phyloP scores from a whole-genome alignment of 2,329 filamentous ascomycete genomes.

The Xylariaceae sp. region DNA sequence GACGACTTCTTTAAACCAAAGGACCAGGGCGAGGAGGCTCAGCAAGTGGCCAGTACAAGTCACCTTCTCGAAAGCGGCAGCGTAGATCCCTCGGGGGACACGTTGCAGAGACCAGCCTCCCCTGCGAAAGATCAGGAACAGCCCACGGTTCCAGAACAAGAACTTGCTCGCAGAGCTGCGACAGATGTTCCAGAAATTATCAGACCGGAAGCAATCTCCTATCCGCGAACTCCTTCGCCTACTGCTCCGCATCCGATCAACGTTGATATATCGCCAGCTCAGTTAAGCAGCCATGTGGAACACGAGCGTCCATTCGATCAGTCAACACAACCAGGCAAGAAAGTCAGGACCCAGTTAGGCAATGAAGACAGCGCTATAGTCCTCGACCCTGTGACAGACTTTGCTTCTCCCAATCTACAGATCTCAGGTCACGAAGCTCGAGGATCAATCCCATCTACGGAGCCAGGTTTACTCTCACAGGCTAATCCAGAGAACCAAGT shows the following conservation, averaged over 20 bases:
- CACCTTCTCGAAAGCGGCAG: constrained; percentile 11
- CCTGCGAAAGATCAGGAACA: constrained; percentile 13
- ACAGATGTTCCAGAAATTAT: constrained; percentile 12
- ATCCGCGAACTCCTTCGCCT: constrained; percentile 22
- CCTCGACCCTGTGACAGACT: constrained; percentile 31
- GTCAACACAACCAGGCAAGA: constrained; percentile 40
- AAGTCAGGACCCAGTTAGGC: constrained; percentile 34
- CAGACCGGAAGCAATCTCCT: constrained; percentile 10
- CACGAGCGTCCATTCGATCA: constrained; percentile 44
- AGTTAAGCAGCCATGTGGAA: constrained; percentile 38
- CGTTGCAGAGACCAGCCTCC: constrained; percentile 3
- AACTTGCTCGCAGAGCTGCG: constrained; percentile 7
- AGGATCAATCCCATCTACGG: background rate
- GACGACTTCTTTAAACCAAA: constrained; percentile 34
- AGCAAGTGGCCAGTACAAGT: constrained; percentile 20
- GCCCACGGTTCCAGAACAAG: constrained; percentile 8
- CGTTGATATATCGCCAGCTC: constrained; percentile 39
- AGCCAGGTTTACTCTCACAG: background rate
- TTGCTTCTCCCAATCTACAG: constrained; percentile 26
- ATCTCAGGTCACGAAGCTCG: constrained; percentile 4
- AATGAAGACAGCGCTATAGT: constrained; percentile 29
- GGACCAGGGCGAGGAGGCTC: constrained; percentile 18
- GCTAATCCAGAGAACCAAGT: too few relatives aligned
- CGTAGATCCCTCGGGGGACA: constrained; percentile 10
- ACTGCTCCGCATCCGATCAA: constrained; percentile 16